Evolutionary conservation across 2,329 filamentous ascomycete species (phyloP).

Genomic region (Trichoderma aggressivum): DNA sequence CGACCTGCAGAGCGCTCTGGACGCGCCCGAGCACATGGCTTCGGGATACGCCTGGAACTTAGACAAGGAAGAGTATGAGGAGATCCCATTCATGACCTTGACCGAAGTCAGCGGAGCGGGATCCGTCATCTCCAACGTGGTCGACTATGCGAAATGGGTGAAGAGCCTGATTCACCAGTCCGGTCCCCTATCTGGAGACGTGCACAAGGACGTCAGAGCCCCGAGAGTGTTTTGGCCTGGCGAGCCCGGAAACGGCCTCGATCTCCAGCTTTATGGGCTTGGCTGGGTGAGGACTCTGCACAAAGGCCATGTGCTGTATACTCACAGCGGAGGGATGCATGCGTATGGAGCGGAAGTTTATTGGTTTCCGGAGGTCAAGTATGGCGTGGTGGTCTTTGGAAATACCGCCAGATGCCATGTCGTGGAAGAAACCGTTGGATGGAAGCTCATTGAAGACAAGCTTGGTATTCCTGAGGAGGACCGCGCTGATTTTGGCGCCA

Average conservation of each 20-base stretch:
- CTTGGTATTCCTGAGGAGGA: constrained; percentile 24
- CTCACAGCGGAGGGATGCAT: constrained; percentile 31
- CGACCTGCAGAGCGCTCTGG: constrained; percentile 29
- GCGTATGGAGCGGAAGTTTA: constrained; percentile 29
- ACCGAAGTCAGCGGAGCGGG: constrained; percentile 40
- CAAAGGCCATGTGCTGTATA: constrained; percentile 28
- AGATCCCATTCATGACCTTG: constrained; percentile 27
- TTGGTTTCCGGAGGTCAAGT: constrained; percentile 34
- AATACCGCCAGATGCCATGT: constrained; percentile 44
- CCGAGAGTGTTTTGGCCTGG: constrained; percentile 30
- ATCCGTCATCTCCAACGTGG: constrained; percentile 43
- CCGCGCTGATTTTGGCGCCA: constrained; percentile 22
- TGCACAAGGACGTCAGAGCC: constrained; percentile 30
- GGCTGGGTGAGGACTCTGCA: constrained; percentile 31
- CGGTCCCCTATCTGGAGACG: constrained; percentile 24
- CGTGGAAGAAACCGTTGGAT: constrained; percentile 26
- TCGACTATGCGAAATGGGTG: constrained; percentile 53
- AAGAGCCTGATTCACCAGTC: constrained; percentile 40
- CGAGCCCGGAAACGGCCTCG: neutral
- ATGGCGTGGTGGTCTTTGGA: constrained; percentile 32
- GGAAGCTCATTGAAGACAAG: constrained; percentile 32
- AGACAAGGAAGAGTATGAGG: constrained; percentile 22
- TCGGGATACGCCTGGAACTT: constrained; percentile 42
- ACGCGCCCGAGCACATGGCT: constrained; percentile 34
- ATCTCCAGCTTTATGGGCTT: constrained; percentile 29